Conservation (phyloP, 768 basidiomycete genomes). For the Hypsizygus marmoreus region DNA sequence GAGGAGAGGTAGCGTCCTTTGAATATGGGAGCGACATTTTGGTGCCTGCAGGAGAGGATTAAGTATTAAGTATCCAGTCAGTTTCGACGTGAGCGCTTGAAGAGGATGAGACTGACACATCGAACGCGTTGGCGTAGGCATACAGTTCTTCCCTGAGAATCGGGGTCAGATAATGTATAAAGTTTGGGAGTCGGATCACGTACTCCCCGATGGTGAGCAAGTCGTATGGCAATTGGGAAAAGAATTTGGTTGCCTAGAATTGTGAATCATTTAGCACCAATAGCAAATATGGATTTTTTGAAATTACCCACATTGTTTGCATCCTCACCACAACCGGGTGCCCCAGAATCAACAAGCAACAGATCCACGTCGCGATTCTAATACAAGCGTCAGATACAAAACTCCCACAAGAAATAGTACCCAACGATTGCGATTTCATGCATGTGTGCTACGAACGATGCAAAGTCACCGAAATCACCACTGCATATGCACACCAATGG, state of each 20-base stretch:
- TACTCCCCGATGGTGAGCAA: slow-evolving; percentile 84
- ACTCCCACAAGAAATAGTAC: background rate
- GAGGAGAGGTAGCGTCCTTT: slow-evolving; percentile 79
- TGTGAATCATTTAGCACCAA: background rate
- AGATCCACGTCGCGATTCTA: slow-evolving; percentile 78
- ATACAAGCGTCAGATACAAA: background rate
- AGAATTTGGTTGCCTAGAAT: slow-evolving; percentile 74
- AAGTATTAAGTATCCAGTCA: background rate
- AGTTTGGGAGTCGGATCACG: slow-evolving; percentile 22
- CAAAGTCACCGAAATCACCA: slow-evolving; percentile 32
- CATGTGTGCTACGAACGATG: slow-evolving; percentile 21
- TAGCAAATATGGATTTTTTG: background rate
- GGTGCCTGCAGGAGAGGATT: slow-evolving; percentile 42
- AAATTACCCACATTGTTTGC: slow-evolving; percentile 59
- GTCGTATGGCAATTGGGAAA: slow-evolving; percentile 77
- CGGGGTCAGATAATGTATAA: background rate
- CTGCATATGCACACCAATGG: slow-evolving; percentile 15
- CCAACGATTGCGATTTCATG: slow-evolving; percentile 6
- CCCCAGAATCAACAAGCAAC: slow-evolving; percentile 79
- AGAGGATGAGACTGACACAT: slow-evolving; percentile 49
- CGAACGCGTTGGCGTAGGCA: slow-evolving; percentile 62
- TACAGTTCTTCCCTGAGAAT: slow-evolving; percentile 77
- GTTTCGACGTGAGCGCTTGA: background rate
- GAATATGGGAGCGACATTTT: slow-evolving; percentile 64
- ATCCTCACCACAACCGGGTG: slow-evolving; percentile 67